Evolutionary conservation across 805 yeast genomes (phyloP).

Genomic region (Tetrapisispora pingtungensis): DNA sequence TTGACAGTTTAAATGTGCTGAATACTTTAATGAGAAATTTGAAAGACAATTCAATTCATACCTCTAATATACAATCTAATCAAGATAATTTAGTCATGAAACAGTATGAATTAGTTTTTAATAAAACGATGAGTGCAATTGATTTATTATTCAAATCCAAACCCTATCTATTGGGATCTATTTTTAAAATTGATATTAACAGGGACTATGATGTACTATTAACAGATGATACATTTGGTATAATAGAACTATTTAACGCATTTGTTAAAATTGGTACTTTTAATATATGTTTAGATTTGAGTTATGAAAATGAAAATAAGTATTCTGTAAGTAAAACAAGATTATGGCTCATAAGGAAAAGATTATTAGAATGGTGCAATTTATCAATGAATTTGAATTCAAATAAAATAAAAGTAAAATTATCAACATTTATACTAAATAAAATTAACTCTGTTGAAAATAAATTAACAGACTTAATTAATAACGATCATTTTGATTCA

Average conservation of each 20-base stretch:
- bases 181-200: too few relatives aligned
- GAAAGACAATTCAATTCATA: conserved; percentile 6
- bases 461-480: conserved; percentile 4
- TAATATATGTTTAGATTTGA: conserved; percentile 5
- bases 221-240: conserved; percentile 7
- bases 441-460: conserved; percentile 7
- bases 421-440: conserved; percentile 5
- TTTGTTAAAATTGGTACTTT: conserved; percentile 11
- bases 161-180: conserved; percentile 11
- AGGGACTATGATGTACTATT: background rate
- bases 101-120: conserved; percentile 16
- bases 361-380: conserved; percentile 20
- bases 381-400: conserved; percentile 10
- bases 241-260: conserved; percentile 11
- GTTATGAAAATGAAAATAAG: conserved; percentile 3
- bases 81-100: conserved; percentile 5
- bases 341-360: conserved; percentile 21
- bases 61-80: background rate
- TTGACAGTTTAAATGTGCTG: conserved; percentile 16
- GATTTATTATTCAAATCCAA: conserved; percentile 17
- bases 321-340: conserved; percentile 3
- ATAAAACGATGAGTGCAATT: conserved; percentile 21
- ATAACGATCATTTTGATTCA: background rate
- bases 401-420: background rate
- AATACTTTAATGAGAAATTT: conserved; percentile 14